Base-by-base conservation (phyloP, 495 filamentous ascomycete species). In the Penicillium herquei region DNA sequence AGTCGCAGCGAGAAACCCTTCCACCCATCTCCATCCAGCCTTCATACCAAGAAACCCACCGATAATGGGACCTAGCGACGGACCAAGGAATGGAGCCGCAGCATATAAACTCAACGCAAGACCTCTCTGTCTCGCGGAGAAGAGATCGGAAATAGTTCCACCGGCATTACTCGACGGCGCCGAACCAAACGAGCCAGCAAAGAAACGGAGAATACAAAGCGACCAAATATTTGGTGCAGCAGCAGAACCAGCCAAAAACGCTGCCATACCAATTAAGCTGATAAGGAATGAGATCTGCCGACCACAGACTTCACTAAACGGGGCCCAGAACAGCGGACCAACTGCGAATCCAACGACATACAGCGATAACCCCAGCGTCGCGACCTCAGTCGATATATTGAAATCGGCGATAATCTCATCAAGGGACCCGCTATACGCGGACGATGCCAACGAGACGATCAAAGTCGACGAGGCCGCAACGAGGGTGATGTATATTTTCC, bases 291-390 rank as follows among this genome's bases (percentile, higher is more conserved):
- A 68, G 32, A 79, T 70, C 55, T 84, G 81, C 30, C 87, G 76
- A 10, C 87, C 87, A 52, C 81, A 85, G 48, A 83, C 64, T 62
- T 89, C 86, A 26, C 71, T 73, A 16, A 83, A 56, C 0, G 83
- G 83, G 17, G 78, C 81, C 75, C 82, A 85, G 16, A 84, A 54
- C 47, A 85, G 54, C 21, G 78, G 83, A n/a, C 72, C 86, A 32
- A 87, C 50, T 11, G 84, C 82, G 56, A 88, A 86, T 0, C 87
- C 86, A 4, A 87, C 48, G 11, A 88, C 84, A 61, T 82, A 89
- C 42, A 87, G 70, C 0, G 85, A 86, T n/a, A 88, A 54, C 2
- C 83, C 84, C 2, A 87, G 65, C 18, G 80, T 81, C 13, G 77
- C 77, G 0, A 87, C 71, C 32, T 80, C 78, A 1, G 67, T 63